Evolutionary conservation across 768 basidiomycete species (phyloP), one percentile per base, ranked within the genome.

Genomic region (Dendrothele bispora): DNA sequence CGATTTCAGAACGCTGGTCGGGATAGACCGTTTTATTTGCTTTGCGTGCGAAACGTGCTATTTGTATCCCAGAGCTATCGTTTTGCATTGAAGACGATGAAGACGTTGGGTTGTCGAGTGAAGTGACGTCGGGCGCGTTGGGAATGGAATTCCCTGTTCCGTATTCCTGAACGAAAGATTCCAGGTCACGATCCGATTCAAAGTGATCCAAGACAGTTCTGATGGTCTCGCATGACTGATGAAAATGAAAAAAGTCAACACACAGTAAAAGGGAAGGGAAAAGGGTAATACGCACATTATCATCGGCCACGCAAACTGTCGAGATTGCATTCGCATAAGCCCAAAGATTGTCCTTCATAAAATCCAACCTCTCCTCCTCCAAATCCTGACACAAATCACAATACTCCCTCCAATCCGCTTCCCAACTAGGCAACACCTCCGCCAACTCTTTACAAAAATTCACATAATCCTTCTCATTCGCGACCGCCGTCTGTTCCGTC

Each of bases 311-410:
- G 58, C 97, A 98, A 14, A 95, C 88, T 7, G 88, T 90, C 12
- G 95, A 97, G 17, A 97, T 85, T 0, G 88, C 86, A 64, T 99
- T 99, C 0, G 97, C 94, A 63, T 92, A 98, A 5, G 83, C 82
- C 95, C 97, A 99, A 66, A 97, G 76, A 56, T 90, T 90, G 62
- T 95, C 91, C 69, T 95, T 98, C 73, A 88, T 84, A 62, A 95
- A 91, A 50, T 94, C 91, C 60, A 95, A 68, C 20, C 97, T 80
- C 50, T 94, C 86, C 58, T 98, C 94, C 59, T 99, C 97, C 39
- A 97, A 69, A 69, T 99, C 97, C 67, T 99, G 97, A 51, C 90
- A 91, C 38, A 79, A 80, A 65, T 99, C 97, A 60, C 92, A 95
- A 68, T 95, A 98, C 2, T 71, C 72, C 66, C 89, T 95, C 97